These are phyloP conservation scores for Corymbia maculata DNA, from an alignment of 345 rosid genomes.

Conservation along the genomic window DNA sequence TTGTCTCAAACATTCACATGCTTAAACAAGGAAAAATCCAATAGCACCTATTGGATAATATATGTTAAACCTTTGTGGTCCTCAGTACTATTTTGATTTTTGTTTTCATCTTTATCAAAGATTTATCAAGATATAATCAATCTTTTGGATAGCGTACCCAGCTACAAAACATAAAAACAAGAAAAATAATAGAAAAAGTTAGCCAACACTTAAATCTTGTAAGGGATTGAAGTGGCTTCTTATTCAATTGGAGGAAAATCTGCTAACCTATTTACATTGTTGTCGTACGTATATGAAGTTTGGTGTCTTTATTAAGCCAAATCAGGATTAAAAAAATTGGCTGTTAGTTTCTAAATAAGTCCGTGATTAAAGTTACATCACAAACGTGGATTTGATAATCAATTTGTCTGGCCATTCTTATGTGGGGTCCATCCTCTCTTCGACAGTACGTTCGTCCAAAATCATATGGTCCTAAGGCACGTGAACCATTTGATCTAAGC, in stretches of 20 bases:
- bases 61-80: not conserved
- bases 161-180: not conserved
- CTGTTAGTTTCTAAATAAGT: not conserved
- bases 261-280: not conserved
- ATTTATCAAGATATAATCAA: not conserved
- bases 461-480: not conserved
- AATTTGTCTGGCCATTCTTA: not conserved
- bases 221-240: not conserved
- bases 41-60: not conserved
- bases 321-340: not conserved
- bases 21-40: not conserved
- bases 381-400: not conserved
- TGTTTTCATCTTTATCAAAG: not conserved
- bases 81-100: not conserved
- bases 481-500: slow-evolving; percentile 1
- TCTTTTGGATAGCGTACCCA: not conserved
- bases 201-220: not conserved
- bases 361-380: not conserved
- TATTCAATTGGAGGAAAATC: not conserved
- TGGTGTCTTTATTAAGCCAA: not conserved
- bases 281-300: not conserved
- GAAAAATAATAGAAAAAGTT: not conserved
- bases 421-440: not conserved
- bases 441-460: not conserved
- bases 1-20: not conserved